Evolutionary conservation across 345 rosid species (phyloP).

Genomic region (Jatropha curcas): DNA sequence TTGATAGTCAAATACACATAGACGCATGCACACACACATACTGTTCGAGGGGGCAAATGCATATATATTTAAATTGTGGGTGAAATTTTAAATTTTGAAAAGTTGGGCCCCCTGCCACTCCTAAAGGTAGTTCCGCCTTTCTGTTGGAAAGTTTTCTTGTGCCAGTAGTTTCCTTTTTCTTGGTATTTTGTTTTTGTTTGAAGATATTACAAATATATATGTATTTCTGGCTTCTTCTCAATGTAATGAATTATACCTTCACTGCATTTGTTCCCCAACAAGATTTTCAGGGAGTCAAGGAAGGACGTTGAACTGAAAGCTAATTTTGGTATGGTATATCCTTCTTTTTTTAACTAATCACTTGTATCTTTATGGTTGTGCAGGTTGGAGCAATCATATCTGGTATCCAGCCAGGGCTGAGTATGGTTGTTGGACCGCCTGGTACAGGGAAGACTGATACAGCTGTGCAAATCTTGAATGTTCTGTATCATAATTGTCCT

Average conservation of each 20-base stretch:
- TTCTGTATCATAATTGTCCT: slow-evolving; percentile 96
- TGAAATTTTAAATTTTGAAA: too few relatives aligned
- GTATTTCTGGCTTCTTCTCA: background rate
- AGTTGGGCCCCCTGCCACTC: too few relatives aligned
- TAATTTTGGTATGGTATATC: background rate
- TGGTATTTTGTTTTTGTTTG: background rate
- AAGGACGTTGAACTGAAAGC: background rate
- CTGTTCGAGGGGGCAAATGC: too few relatives aligned
- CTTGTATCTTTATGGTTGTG: slow-evolving; percentile 12
- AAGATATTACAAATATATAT: background rate
- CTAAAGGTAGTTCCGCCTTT: too few relatives aligned
- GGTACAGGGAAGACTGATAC: slow-evolving; percentile 99
- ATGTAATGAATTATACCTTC: background rate
- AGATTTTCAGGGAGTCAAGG: background rate
- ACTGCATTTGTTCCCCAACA: background rate
- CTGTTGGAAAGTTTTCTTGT: background rate
- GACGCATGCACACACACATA: too few relatives aligned
- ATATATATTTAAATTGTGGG: too few relatives aligned
- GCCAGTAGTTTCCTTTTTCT: background rate
- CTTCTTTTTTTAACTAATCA: background rate
- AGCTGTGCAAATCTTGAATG: slow-evolving; percentile 93
- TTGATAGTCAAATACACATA: too few relatives aligned
- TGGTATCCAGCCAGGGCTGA: slow-evolving; percentile 95
- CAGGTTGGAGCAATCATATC: slow-evolving; percentile 97
- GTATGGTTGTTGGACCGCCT: slow-evolving; percentile 99